Conservation (phyloP, 2,329 filamentous ascomycete species). For the Dactylellina drechsleri region DNA sequence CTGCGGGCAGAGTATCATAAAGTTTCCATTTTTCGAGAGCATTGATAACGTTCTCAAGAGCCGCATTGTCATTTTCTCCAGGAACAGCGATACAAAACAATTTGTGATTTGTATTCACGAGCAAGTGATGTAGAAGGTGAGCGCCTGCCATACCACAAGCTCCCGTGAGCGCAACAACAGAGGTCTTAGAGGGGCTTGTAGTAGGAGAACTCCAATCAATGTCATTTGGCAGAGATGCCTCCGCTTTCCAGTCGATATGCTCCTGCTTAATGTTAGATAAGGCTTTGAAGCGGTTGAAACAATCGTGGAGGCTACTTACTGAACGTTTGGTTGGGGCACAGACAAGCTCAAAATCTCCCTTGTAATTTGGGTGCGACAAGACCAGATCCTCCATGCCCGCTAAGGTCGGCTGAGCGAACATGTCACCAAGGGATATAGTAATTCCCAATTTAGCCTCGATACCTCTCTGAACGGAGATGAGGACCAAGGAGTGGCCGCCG, state of each 20-base stretch:
- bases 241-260: slow-evolving; percentile 26
- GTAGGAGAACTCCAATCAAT: slow-evolving; percentile 14
- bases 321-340: slow-evolving; percentile 4
- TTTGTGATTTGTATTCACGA: slow-evolving; percentile 24
- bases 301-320: slow-evolving; percentile 12
- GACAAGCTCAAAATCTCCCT: slow-evolving; percentile 29
- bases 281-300: neutral
- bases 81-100: slow-evolving; percentile 34
- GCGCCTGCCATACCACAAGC: slow-evolving; percentile 27
- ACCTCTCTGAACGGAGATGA: slow-evolving; percentile 23
- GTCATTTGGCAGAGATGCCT: slow-evolving; percentile 16
- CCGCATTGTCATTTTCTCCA: slow-evolving; percentile 15
- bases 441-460: slow-evolving; percentile 20
- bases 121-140: slow-evolving; percentile 19
- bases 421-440: slow-evolving; percentile 26
- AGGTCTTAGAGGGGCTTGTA: neutral
- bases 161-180: slow-evolving; percentile 27
- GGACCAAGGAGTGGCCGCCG: slow-evolving; percentile 27
- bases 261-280: slow-evolving; percentile 15
- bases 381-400: slow-evolving; percentile 28
- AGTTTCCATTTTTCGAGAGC: slow-evolving; percentile 30
- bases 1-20: slow-evolving; percentile 12
- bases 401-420: slow-evolving; percentile 29
- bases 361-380: slow-evolving; percentile 21
- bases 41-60: slow-evolving; percentile 15